phyloP scores from a whole-genome alignment of 2,329 filamentous ascomycete genomes.

The Ophiostoma pallidulum region DNA sequence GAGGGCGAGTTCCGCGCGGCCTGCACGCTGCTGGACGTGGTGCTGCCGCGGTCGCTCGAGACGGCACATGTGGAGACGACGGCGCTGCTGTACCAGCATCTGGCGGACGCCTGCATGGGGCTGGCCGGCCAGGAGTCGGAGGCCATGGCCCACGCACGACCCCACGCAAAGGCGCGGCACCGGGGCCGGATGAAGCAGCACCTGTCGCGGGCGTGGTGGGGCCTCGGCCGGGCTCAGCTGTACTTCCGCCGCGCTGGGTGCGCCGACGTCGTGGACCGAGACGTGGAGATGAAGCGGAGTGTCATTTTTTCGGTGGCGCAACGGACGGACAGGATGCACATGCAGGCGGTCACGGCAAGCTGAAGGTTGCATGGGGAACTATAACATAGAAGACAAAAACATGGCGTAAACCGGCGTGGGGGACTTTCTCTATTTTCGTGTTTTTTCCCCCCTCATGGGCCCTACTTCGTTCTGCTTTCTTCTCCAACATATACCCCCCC shows the following conservation, averaged over 20 bases:
- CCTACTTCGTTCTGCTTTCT: too few species aligned
- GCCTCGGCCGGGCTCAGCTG: conserved; percentile 10
- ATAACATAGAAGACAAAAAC: too few species aligned
- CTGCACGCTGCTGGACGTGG: conserved; percentile 51
- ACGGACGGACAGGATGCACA: too few species aligned
- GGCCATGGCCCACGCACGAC: too few species aligned
- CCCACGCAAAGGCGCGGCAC: not conserved
- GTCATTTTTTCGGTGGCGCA: conserved; percentile 6
- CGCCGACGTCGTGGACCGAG: not conserved
- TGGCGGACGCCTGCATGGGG: conserved; percentile 73
- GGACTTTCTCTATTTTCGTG: not conserved
- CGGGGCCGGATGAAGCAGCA: conserved; percentile 5
- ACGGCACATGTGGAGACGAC: conserved; percentile 52
- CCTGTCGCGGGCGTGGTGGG: conserved; percentile 13
- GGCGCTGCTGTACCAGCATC: conserved; percentile 57
- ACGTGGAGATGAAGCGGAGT: conserved; percentile 10
- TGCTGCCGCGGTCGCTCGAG: conserved; percentile 70
- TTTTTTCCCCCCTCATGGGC: not conserved
- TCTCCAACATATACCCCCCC: too few species aligned
- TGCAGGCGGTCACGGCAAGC: too few species aligned
- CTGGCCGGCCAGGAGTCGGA: conserved; percentile 45
- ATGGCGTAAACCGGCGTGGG: not conserved
- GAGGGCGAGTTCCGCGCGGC: conserved; percentile 63
- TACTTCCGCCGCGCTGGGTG: conserved; percentile 7
- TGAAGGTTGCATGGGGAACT: too few species aligned